A percentile compares a stretch with the other conserved stretches of the same genome.
Conservation (phyloP, 352 stramenopile species). For the Phytophthora sp. region DNA sequence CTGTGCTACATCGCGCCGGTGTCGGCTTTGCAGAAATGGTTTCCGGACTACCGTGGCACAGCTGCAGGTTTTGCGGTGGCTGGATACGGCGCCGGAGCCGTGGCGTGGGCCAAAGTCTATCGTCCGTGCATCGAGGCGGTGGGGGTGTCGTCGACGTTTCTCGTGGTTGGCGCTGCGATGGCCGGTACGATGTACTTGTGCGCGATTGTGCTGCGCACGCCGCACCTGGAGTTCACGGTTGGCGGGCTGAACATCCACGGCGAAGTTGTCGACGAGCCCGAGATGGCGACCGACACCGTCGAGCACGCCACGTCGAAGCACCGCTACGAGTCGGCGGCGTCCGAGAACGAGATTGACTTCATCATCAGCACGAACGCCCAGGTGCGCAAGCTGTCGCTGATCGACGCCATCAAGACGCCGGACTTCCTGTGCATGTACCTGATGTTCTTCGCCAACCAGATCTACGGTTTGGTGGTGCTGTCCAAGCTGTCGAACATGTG, state of each 20-base stretch:
- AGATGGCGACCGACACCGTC: slow-evolving; percentile 16
- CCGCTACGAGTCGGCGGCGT: slow-evolving; percentile 50
- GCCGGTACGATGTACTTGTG: slow-evolving; percentile 49
- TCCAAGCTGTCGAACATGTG: slow-evolving; percentile 74
- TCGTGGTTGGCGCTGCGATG: slow-evolving; percentile 54
- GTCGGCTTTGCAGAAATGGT: slow-evolving; percentile 76
- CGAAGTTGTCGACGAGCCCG: slow-evolving; percentile 42
- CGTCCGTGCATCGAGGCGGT: slow-evolving; percentile 56
- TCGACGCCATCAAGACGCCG: slow-evolving; percentile 54
- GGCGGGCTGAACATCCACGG: slow-evolving; percentile 66
- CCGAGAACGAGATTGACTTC: slow-evolving; percentile 45
- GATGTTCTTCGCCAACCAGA: slow-evolving; percentile 73
- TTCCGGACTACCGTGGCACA: slow-evolving; percentile 70
- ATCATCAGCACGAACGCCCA: slow-evolving; percentile 46
- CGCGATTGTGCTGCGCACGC: slow-evolving; percentile 53
- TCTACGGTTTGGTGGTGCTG: slow-evolving; percentile 69
- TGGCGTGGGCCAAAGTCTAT: slow-evolving; percentile 71
- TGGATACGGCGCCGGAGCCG: slow-evolving; percentile 64
- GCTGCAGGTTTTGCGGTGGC: slow-evolving; percentile 71
- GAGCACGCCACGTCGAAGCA: slow-evolving; percentile 38
- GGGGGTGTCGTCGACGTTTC: slow-evolving; percentile 54
- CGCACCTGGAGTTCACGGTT: slow-evolving; percentile 60
- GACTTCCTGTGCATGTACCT: slow-evolving; percentile 78
- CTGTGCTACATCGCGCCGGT: slow-evolving; percentile 80
- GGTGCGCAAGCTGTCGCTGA: slow-evolving; percentile 57